Base-by-base conservation (phyloP, 306 rosid genomes). In the Luffa acutangula region DNA sequence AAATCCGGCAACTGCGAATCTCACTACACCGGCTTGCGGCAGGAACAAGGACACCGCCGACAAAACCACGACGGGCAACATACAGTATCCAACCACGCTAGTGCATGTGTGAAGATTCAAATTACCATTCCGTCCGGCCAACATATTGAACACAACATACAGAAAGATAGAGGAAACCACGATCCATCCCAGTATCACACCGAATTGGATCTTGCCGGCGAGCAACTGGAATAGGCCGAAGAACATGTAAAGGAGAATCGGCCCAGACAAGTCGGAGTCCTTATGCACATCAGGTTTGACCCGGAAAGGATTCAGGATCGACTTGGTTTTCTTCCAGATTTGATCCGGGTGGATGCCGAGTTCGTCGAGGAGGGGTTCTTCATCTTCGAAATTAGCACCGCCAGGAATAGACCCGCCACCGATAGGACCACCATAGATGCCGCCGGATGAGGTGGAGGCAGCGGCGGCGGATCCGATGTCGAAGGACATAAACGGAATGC, bases 311-410 rank as follows among this genome's bases (percentile, higher is more conserved):
- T 89, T 93, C 79, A 96, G 87, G 39, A 96, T 89, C 75, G 99
- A 90, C 83, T 88, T 90, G 64, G 93, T 85, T 80, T 96, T 96
- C 78, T 87, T 81, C 97, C 97, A 96, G 87, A 96, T 96, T 87
- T 91, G 98, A 25, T 93, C 97, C 0, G 97, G 98, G 83, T 96
- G 99, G 82, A 96, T 96, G 25, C 99, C 98, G 49, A 96, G 97
- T 83, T 96, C 97, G 78, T 96, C 96, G 33, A 96, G 98, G 36
- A 96, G 94, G 15, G 99, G 96, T 37, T 93, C 99, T 81, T 96
- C 99, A 36, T 93, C 97, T 18, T 96, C 99, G 80, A 96, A 96
- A 76, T 78, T 86, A 15, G 82, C 65, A 37, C 83, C 81, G 9
- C 88, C 88, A 5, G 79, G 84, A 18, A 15, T 82, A 20, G 86